Evolutionary conservation across 768 basidiomycete species (phyloP), one percentile per base, ranked within the genome.

Genomic region (Cystobasidiopsis lactophilus): DNA sequence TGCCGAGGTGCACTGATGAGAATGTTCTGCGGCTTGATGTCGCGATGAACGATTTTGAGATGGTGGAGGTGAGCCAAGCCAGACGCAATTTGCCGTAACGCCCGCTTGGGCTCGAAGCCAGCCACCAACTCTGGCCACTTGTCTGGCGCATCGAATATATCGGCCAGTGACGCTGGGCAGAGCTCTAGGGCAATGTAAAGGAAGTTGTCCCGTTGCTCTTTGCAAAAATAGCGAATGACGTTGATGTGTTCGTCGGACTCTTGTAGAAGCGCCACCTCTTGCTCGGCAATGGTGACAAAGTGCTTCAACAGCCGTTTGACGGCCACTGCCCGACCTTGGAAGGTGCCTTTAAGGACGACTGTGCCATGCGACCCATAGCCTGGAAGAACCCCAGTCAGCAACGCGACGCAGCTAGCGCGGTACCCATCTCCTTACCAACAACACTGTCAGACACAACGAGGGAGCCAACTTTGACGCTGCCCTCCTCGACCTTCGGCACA

Each of bases 11-110:
- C 21, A 26, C 45, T 47, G 11, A 96, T 74, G 14, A 98, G 75
- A 52, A 98, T 95, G 63, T 98, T 98, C 66, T 89, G 91, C 3
- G 91, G 91, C 63, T 98, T 98, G 67, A 98, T 93, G 65, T 96
- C 91, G 30, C 91, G 77, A 69, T 96, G 91, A n/a, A 95, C 77
- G 53, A 96, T 81, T 68, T 91, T 93, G 61, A 96, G 75, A 7
- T 76, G 80, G 65, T 96, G 89, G 10, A 98, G 71, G 66, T 96
- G 88, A 50, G 79, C 74, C 57, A 98, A 67, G 16, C 93, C 93
- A 30, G 78, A 75, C 7, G 88, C 77, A 49, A 96, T 80, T 67
- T 96, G 85, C 45, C 71, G 73, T 55, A 96, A 68, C 0, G 88
- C 89, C 52, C 77, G 79, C 66, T 93, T 89, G 13, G 85, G 79